A percentile compares a stretch with the other conserved stretches of the same genome.
These are phyloP conservation scores for Chrysosporium keratinophilum DNA, from an alignment of 2,329 filamentous ascomycete genomes.

Conservation along the genomic window DNA sequence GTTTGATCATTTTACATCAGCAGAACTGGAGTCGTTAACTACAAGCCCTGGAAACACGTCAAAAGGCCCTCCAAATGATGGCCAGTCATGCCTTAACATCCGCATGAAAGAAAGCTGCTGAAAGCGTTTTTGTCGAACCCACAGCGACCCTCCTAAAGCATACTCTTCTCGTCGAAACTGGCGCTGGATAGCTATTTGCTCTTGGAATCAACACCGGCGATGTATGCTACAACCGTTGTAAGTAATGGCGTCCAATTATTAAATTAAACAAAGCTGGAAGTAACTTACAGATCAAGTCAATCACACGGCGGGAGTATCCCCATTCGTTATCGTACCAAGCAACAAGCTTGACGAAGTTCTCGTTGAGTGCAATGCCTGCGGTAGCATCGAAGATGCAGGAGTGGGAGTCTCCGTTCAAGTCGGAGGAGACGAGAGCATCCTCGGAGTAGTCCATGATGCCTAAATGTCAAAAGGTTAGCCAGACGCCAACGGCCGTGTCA, in stretches of 20 bases:
- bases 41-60: neutral
- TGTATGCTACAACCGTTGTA: conserved; percentile 50
- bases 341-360: conserved; percentile 98
- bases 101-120: neutral
- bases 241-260: neutral
- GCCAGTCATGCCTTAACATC: neutral
- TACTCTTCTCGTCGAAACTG: conserved; percentile 26
- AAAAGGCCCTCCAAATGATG: neutral
- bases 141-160: conserved; percentile 21
- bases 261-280: neutral
- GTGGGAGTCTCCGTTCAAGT: conserved; percentile 83
- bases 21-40: neutral
- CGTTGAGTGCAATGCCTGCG: conserved; percentile 96
- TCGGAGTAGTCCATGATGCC: conserved; percentile 90
- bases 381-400: conserved; percentile 99
- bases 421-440: conserved; percentile 89
- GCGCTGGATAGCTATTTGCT: conserved; percentile 30
- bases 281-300: conserved; percentile 54
- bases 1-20: conserved; percentile 10
- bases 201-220: conserved; percentile 60
- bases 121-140: neutral
- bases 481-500: neutral
- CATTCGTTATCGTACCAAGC: conserved; percentile 99
- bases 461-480: conserved; percentile 27
- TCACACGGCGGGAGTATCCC: conserved; percentile 95